Percentiles rank a stretch among this genome's conserved stretches.
Conservation (phyloP, 495 filamentous ascomycete species). For the Oidiodendron maius region DNA sequence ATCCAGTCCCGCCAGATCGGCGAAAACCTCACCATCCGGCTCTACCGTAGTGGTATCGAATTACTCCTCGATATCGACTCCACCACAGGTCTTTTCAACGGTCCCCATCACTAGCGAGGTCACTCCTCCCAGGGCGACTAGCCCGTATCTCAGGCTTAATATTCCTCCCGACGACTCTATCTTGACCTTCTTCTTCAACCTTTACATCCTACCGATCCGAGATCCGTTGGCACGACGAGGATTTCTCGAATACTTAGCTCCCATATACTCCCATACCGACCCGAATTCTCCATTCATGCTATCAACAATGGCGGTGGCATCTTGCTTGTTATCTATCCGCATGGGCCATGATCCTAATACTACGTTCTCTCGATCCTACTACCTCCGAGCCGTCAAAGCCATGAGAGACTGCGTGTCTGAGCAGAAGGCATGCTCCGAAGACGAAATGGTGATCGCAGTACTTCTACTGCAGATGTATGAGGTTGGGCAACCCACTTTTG, state of each 20-base stretch:
- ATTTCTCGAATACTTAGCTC: slow-evolving; percentile 1
- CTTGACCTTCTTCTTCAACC: slow-evolving; percentile 3
- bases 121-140: not conserved
- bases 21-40: not conserved
- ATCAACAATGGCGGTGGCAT: slow-evolving; percentile 4
- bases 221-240: not conserved
- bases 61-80: not conserved
- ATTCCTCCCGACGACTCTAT: not conserved
- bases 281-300: slow-evolving; percentile 3
- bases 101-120: not conserved
- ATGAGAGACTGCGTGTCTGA: slow-evolving; percentile 2
- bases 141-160: not conserved
- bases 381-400: not conserved
- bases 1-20: not conserved
- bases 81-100: not conserved
- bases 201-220: not conserved
- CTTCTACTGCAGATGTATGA: slow-evolving; percentile 12
- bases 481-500: not conserved
- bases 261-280: not conserved
- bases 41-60: not conserved
- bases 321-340: slow-evolving; percentile 1
- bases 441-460: slow-evolving; percentile 5
- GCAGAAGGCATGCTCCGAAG: not conserved
- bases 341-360: slow-evolving; percentile 1
- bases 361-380: slow-evolving; percentile 1